phyloP scores from a whole-genome alignment of 257 asterid genomes.

The Asclepias syriaca region DNA sequence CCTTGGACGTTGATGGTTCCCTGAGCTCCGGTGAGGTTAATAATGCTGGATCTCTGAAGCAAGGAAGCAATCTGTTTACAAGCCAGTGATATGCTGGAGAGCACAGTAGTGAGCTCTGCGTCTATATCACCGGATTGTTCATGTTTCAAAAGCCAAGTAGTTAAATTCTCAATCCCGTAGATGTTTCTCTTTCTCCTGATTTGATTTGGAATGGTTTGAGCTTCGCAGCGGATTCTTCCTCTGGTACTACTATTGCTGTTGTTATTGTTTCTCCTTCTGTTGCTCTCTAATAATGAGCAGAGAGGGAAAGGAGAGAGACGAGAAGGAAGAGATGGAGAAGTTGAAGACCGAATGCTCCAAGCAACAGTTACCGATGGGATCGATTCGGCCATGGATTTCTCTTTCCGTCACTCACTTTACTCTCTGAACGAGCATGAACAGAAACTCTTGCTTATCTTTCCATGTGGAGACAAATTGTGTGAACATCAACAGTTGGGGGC shows the following conservation, averaged over 20 bases:
- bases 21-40: slow-evolving; percentile 74
- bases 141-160: slow-evolving; percentile 70
- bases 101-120: slow-evolving; percentile 66
- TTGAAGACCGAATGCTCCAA: slow-evolving; percentile 36
- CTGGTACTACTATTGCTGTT: slow-evolving; percentile 9
- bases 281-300: slow-evolving; percentile 8
- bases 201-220: slow-evolving; percentile 19
- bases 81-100: slow-evolving; percentile 80
- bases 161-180: slow-evolving; percentile 56
- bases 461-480: slow-evolving; percentile 40
- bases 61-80: slow-evolving; percentile 77
- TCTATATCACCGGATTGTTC: slow-evolving; percentile 66
- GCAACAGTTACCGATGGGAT: slow-evolving; percentile 21
- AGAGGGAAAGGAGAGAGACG: slow-evolving; percentile 31
- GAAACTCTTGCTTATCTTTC: slow-evolving; percentile 36
- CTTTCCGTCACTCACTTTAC: not conserved
- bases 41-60: slow-evolving; percentile 65
- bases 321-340: slow-evolving; percentile 29
- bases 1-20: slow-evolving; percentile 80
- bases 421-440: not conserved
- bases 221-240: slow-evolving; percentile 29
- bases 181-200: slow-evolving; percentile 29
- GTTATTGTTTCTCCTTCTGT: slow-evolving; percentile 10
- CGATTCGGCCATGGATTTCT: slow-evolving; percentile 45
- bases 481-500: slow-evolving; percentile 22